Percentiles rank a stretch among this genome's conserved stretches.
These are phyloP conservation scores for Fusarium begoniae DNA, from an alignment of 2,329 filamentous ascomycete genomes.

Conservation along the genomic window DNA sequence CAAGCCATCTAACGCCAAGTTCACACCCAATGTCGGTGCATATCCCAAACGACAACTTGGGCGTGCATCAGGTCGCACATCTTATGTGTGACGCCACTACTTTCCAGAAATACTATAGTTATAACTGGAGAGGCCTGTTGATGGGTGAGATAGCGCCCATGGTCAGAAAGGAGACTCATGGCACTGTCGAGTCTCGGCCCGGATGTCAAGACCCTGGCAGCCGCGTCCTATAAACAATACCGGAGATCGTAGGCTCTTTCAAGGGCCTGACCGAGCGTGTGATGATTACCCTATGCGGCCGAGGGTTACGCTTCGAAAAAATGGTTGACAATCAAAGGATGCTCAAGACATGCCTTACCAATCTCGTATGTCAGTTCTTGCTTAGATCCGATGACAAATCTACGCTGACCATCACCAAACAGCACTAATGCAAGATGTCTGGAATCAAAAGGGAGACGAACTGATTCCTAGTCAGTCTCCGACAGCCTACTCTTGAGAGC, in stretches of 20 bases:
- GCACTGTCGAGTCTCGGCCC: constrained; percentile 51
- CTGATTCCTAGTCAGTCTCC: neutral
- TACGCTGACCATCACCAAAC: neutral
- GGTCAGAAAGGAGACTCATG: neutral
- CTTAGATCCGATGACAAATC: too few species aligned
- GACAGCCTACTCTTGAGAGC: neutral
- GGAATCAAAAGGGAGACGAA: neutral
- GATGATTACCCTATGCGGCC: too few species aligned
- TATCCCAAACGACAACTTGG: neutral
- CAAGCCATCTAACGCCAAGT: neutral
- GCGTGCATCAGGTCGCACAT: constrained; percentile 33
- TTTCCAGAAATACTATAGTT: neutral
- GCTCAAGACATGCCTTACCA: too few species aligned
- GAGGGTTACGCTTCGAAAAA: too few species aligned
- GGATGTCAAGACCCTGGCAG: constrained; percentile 2
- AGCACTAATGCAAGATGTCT: too few species aligned
- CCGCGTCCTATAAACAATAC: too few species aligned
- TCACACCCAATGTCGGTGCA: fast-evolving
- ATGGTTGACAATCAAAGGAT: fast-evolving
- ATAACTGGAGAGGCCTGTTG: constrained; percentile 38
- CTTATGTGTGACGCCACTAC: constrained; percentile 16
- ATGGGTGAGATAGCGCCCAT: neutral
- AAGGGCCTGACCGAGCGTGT: too few species aligned
- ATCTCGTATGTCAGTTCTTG: too few species aligned
- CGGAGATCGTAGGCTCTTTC: too few species aligned